These are phyloP conservation scores for Candida suzukii DNA, from an alignment of 805 yeast genomes.

Conservation along the genomic window DNA sequence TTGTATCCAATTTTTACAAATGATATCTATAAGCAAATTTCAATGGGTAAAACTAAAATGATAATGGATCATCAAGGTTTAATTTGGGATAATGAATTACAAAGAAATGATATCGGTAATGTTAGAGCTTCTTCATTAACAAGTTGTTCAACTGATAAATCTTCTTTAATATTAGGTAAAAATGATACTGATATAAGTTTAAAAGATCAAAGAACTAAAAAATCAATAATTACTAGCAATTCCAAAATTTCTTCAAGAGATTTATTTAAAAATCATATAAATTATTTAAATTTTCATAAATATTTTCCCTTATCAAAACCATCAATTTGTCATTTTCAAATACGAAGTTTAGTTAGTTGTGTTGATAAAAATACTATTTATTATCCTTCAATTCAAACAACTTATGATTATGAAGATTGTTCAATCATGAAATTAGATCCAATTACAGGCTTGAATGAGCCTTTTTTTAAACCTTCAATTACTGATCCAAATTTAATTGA, in stretches of 20 bases:
- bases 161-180: constrained; percentile 15
- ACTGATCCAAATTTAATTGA: constrained; percentile 17
- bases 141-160: constrained; percentile 17
- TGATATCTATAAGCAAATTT: background rate
- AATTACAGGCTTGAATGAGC: constrained; percentile 13
- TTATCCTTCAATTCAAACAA: constrained; percentile 8
- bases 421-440: constrained; percentile 14
- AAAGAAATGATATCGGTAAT: constrained; percentile 13
- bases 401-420: constrained; percentile 5
- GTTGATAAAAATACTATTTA: constrained; percentile 22
- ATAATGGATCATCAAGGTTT: constrained; percentile 24
- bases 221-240: too few species aligned
- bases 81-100: constrained; percentile 17
- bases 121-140: constrained; percentile 15
- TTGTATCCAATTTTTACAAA: background rate
- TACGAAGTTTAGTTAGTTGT: constrained; percentile 42
- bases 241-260: background rate
- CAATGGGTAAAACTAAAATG: background rate
- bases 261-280: constrained; percentile 10
- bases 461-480: constrained; percentile 20
- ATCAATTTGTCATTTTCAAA: constrained; percentile 49
- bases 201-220: too few species aligned
- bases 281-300: constrained; percentile 30
- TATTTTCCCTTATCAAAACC: constrained; percentile 39
- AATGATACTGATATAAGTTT: constrained; percentile 16